Percentiles rank a stretch among this genome's conserved stretches.
phyloP scores from a whole-genome alignment of 2,329 filamentous ascomycete species.

The Cercospora janseana region DNA sequence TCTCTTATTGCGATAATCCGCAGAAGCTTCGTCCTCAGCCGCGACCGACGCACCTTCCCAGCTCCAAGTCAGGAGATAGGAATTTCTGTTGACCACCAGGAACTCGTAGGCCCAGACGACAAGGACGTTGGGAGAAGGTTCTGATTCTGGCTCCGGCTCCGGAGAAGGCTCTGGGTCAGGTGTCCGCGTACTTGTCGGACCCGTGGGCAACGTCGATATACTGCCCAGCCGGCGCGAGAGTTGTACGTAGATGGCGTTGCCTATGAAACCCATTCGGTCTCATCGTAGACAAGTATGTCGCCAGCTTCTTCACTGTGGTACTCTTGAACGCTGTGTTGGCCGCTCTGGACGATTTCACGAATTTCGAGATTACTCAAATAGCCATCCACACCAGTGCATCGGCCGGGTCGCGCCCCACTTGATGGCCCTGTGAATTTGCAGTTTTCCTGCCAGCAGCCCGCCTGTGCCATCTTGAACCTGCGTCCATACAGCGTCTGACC shows the following conservation, averaged over 20 bases:
- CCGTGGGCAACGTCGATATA: too few relatives aligned
- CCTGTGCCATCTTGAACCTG: constrained; percentile 42
- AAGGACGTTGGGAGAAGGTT: too few relatives aligned
- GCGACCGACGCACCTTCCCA: too few relatives aligned
- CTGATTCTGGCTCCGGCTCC: too few relatives aligned
- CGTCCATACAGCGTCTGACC: constrained; percentile 37
- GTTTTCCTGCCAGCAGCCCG: constrained; percentile 28
- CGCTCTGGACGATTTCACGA: constrained; percentile 6
- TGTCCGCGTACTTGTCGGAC: too few relatives aligned
- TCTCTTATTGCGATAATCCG: too few relatives aligned
- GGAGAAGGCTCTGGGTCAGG: too few relatives aligned
- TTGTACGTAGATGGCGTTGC: constrained; percentile 31
- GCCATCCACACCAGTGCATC: constrained; percentile 27
- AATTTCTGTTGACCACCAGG: too few relatives aligned
- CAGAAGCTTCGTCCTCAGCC: too few relatives aligned
- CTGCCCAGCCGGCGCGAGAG: constrained; percentile 24
- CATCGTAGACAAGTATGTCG: constrained; percentile 25
- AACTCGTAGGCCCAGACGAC: too few relatives aligned
- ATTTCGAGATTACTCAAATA: constrained; percentile 10
- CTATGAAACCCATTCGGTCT: constrained; percentile 29
- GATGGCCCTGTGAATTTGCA: constrained; percentile 33
- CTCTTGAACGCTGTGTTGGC: background rate
- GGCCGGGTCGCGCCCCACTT: constrained; percentile 33
- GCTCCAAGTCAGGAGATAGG: too few relatives aligned
- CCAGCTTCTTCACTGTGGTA: constrained; percentile 6